phyloP scores from a whole-genome alignment of 2,329 filamentous ascomycete species.

The Neurospora sp. region DNA sequence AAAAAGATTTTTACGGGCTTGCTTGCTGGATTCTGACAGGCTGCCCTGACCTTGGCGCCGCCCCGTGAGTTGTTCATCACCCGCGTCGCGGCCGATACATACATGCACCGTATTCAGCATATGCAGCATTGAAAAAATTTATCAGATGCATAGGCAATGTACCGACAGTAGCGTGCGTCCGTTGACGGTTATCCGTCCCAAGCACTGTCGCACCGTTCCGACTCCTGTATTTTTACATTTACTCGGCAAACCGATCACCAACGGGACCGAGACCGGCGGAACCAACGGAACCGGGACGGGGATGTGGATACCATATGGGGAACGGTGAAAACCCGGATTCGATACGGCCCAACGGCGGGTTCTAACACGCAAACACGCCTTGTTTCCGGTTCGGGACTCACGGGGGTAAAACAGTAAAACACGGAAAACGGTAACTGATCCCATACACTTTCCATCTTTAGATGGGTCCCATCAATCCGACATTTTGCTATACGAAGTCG shows the following conservation, averaged over 20 bases:
- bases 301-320: background rate
- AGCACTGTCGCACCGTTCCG: background rate
- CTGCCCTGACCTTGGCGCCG: background rate
- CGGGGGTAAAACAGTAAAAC: background rate
- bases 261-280: background rate
- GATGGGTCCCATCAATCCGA: background rate
- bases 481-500: background rate
- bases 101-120: background rate
- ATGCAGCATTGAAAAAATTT: background rate
- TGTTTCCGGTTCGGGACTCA: background rate
- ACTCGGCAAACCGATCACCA: background rate
- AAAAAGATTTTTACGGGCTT: background rate
- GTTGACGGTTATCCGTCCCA: background rate
- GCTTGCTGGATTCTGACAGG: background rate
- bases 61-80: background rate
- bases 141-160: background rate
- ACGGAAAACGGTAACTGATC: background rate
- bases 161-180: background rate
- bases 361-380: background rate
- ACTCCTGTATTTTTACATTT: background rate
- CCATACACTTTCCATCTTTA: background rate
- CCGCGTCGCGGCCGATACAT: background rate
- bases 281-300: background rate
- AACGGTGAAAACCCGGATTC: background rate
- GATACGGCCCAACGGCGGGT: background rate